These are phyloP conservation scores for Scutellaria minor DNA, from an alignment of 257 asterid species.

Conservation along the genomic window DNA sequence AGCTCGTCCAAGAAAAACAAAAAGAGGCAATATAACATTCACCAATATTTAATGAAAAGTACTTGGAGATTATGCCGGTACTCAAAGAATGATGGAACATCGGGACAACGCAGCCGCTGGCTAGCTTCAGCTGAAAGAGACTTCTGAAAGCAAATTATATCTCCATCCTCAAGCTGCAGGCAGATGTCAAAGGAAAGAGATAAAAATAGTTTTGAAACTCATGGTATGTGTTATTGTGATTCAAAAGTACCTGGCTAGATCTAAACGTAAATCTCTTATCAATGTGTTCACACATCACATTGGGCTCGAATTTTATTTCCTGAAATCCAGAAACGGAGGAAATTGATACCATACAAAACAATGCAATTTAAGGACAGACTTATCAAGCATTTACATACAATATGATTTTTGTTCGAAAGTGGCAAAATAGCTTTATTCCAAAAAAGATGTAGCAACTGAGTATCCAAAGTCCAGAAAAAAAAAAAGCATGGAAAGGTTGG, in stretches of 20 bases:
- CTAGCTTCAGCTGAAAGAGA: constrained; percentile 41
- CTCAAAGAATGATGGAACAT: constrained; percentile 57
- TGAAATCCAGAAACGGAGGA: constrained; percentile 36
- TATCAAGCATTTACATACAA: neutral
- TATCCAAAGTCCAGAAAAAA: constrained; percentile 5
- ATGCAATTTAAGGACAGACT: constrained; percentile 17
- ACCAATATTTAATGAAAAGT: constrained; percentile 25
- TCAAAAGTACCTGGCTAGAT: constrained; percentile 47
- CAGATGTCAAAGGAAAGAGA: constrained; percentile 25
- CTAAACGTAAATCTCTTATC: constrained; percentile 48
- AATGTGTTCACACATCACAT: constrained; percentile 54
- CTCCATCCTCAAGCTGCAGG: constrained; percentile 63
- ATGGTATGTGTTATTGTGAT: constrained; percentile 17
- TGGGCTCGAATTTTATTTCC: constrained; percentile 61
- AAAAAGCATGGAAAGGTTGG: neutral
- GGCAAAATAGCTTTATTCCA: constrained; percentile 20
- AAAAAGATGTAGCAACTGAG: constrained; percentile 10
- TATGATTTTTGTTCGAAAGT: constrained; percentile 7
- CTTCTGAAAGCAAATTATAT: constrained; percentile 61
- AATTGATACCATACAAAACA: constrained; percentile 4
- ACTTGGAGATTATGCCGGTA: constrained; percentile 59
- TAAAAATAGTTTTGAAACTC: constrained; percentile 18
- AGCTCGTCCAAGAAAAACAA: neutral
- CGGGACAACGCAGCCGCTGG: constrained; percentile 45
- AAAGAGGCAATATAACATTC: constrained; percentile 20